Evolutionary conservation across 78 protist species (phyloP).

Genomic region (Guillardia theta): DNA sequence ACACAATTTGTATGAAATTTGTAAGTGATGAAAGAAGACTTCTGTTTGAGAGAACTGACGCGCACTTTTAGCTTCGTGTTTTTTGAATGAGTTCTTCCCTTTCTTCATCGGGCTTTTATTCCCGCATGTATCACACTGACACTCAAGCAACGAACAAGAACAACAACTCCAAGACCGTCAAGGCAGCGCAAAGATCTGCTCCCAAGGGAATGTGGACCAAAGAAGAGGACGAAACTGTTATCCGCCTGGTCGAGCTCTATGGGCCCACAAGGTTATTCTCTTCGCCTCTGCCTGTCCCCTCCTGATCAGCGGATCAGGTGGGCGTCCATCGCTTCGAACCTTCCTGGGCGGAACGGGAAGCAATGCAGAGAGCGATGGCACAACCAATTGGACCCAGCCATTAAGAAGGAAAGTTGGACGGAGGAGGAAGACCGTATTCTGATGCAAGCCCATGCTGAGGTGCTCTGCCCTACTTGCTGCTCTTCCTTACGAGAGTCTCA

Average conservation of each 20-base stretch:
- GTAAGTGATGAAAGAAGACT: no score
- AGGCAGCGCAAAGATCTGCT: no score
- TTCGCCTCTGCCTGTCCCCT: no score
- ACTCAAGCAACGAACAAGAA: no score
- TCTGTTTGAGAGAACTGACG: no score
- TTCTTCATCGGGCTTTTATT: no score
- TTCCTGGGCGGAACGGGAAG: constrained; percentile 2
- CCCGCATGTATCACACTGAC: no score
- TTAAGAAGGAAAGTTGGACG: constrained; percentile 82
- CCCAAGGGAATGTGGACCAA: constrained; percentile 29
- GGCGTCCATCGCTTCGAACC: neutral
- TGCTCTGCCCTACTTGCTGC: neutral
- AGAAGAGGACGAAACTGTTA: neutral
- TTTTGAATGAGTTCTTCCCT: no score
- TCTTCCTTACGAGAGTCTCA: neutral
- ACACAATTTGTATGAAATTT: no score
- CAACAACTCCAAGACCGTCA: no score
- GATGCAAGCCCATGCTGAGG: neutral
- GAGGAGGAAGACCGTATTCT: constrained; percentile 82
- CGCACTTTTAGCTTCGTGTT: no score
- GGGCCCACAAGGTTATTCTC: no score
- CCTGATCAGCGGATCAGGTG: neutral
- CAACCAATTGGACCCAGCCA: constrained; percentile 83
- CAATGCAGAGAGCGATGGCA: constrained; percentile 80
- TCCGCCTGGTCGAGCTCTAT: neutral